Base-by-base conservation (phyloP, 129 eudicot genomes). In the Erigeron canadensis region DNA sequence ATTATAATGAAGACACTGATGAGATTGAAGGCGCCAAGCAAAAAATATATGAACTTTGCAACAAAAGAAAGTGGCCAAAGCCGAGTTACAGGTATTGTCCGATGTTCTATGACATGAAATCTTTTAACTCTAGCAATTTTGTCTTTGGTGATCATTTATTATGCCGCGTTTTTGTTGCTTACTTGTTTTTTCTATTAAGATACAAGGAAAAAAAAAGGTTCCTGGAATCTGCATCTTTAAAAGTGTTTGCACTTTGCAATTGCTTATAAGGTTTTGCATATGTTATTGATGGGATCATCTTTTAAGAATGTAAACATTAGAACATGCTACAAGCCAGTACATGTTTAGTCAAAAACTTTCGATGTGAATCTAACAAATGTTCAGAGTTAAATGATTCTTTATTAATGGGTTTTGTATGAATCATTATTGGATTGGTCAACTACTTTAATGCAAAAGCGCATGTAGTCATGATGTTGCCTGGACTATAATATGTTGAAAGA, bases 1-100 rank as follows among this genome's bases (percentile, higher is more conserved):
- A 63, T 40, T 51, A 71, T 1, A 40, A 76, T 78, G 81, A 67
- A 41, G 41, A 23, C 9, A 50, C 21, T 37, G n/a, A n/a, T n/a
- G 91, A 85, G 75, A 74, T 83, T 64, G 88, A 86, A 81, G 82
- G 82, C 6, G 93, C 90, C 7, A 94, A 94, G 60, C 85, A 79
- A 40, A 89, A 87, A 78, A 71, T 94, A 40, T 69, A 76, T 62
- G 90, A 84, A 72, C 60, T 94, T 16, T 87, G 95, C 72, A 79
- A 78, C 69, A 89, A 77, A 78, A 85, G 77, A 80, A 87, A 78
- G 60, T 92, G 98, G 98, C 82, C 82, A 15, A 85, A 79, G 55
- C 92, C 96, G 40, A 54, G 19, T 47, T 89, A 87, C 81, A 84
- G 80, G 96, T 93, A 85, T 80, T 18, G 51, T 56, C 56, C 45